phyloP scores from a whole-genome alignment of 768 basidiomycete genomes.

The Daedaleopsis nitida region DNA sequence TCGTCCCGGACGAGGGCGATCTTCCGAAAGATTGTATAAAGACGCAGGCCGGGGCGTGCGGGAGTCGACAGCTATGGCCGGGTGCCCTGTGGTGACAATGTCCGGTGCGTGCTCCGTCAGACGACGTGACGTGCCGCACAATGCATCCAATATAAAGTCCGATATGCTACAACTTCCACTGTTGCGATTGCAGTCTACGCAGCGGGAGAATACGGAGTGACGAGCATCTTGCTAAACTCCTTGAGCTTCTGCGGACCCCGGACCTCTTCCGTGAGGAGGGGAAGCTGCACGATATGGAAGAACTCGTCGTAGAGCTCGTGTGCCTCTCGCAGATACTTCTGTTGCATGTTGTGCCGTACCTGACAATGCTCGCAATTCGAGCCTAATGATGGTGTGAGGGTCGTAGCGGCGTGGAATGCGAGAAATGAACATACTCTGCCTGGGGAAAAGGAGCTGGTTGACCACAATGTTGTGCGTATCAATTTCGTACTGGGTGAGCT shows the following conservation, averaged over 20 bases:
- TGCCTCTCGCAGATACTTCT: conserved; percentile 95
- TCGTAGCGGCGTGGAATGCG: background rate
- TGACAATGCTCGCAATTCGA: conserved; percentile 95
- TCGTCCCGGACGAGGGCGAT: background rate
- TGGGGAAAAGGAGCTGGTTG: conserved; percentile 95
- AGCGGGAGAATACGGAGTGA: conserved; percentile 70
- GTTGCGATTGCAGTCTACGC: conserved; percentile 2
- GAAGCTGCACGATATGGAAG: conserved; percentile 95
- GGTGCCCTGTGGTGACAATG: background rate
- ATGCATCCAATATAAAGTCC: background rate
- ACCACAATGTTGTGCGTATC: conserved; percentile 99
- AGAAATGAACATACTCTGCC: conserved; percentile 59
- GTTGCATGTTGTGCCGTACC: conserved; percentile 96
- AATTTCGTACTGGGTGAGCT: conserved; percentile 91
- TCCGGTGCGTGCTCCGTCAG: background rate
- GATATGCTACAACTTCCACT: conserved; percentile 15
- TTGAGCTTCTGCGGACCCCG: conserved; percentile 92
- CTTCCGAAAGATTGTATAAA: background rate
- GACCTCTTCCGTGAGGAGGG: conserved; percentile 95
- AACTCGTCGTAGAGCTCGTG: conserved; percentile 98
- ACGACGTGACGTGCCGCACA: no score
- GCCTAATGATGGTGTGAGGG: conserved; percentile 43
- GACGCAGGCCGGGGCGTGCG: background rate
- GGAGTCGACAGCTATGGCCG: background rate
- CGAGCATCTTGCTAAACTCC: conserved; percentile 91